Percentiles rank a stretch among this genome's conserved stretches.
Conservation (phyloP, 805 yeast genomes). For the Candida bentonensis region DNA sequence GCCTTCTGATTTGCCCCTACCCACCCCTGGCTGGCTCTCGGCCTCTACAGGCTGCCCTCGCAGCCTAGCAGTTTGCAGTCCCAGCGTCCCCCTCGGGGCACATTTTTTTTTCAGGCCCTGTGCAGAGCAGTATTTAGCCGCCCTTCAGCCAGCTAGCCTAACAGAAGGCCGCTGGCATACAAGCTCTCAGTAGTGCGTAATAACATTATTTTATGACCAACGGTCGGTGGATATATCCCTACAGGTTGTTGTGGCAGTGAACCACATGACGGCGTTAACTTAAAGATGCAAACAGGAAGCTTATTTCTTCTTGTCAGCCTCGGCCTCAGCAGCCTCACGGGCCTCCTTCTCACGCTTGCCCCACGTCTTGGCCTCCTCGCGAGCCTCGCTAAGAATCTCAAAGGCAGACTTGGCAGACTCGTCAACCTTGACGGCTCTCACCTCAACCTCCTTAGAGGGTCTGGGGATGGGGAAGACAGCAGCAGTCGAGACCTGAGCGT, state of each 20-base stretch:
- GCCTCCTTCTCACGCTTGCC: conserved; percentile 99
- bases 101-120: too few species aligned
- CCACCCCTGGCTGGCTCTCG: too few species aligned
- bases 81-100: too few species aligned
- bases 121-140: too few species aligned
- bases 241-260: not conserved
- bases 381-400: conserved; percentile 91
- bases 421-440: conserved; percentile 84
- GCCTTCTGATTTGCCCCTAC: too few species aligned
- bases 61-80: too few species aligned
- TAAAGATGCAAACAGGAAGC: conserved; percentile 8
- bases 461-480: conserved; percentile 87
- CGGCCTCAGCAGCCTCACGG: conserved; percentile 95
- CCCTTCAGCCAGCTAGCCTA: too few species aligned
- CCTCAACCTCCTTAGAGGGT: conserved; percentile 52
- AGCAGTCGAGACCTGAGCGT: conserved; percentile 55
- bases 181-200: not conserved
- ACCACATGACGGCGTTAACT: not conserved
- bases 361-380: conserved; percentile 82
- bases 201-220: conserved; percentile 1
- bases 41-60: too few species aligned
- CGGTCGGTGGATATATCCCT: conserved; percentile 1
- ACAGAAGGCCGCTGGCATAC: not conserved
- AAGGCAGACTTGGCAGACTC: conserved; percentile 61
- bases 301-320: conserved; percentile 98